These are phyloP conservation scores for Triticum urartu DNA, from an alignment of 176 grass and related monocot species.

Conservation along the genomic window DNA sequence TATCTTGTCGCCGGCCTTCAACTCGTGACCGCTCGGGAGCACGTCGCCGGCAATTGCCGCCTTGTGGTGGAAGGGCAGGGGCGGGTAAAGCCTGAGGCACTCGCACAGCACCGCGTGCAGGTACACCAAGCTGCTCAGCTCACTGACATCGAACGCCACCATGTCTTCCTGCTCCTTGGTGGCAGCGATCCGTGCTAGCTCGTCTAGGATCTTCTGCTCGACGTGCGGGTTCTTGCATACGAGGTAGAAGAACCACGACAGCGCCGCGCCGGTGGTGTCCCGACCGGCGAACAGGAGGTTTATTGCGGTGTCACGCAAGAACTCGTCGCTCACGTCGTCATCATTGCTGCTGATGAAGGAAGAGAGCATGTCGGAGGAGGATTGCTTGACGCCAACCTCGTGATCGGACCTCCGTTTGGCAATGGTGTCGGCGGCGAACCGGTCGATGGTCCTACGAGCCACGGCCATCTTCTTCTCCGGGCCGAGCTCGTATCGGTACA, in stretches of 20 bases:
- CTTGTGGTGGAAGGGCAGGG: slow-evolving; percentile 77
- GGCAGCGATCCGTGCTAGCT: slow-evolving; percentile 38
- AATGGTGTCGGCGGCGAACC: slow-evolving; percentile 52
- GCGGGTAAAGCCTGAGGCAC: slow-evolving; percentile 68
- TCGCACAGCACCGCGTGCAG: slow-evolving; percentile 75
- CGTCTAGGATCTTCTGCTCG: slow-evolving; percentile 51
- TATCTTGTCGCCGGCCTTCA: slow-evolving; percentile 45
- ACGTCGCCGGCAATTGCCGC: slow-evolving; percentile 47
- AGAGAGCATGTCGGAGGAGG: slow-evolving; percentile 41
- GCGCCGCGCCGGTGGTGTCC: slow-evolving; percentile 46
- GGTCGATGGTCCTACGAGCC: slow-evolving; percentile 49
- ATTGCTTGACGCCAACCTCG: not conserved
- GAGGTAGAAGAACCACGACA: slow-evolving; percentile 82
- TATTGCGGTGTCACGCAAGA: slow-evolving; percentile 59
- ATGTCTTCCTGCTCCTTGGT: not conserved
- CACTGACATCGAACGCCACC: slow-evolving; percentile 44
- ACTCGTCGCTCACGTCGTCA: not conserved
- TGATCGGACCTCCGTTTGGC: slow-evolving; percentile 37
- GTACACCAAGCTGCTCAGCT: slow-evolving; percentile 52
- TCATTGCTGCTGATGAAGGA: slow-evolving; percentile 47
- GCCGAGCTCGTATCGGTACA: slow-evolving; percentile 39
- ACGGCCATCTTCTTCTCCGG: slow-evolving; percentile 56
- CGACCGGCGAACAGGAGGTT: not conserved
- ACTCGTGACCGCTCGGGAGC: slow-evolving; percentile 64
- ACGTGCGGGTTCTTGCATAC: slow-evolving; percentile 47